These are phyloP conservation scores for Aspergillaceae sp. DNA, from an alignment of 2,329 filamentous ascomycete genomes.

Conservation along the genomic window DNA sequence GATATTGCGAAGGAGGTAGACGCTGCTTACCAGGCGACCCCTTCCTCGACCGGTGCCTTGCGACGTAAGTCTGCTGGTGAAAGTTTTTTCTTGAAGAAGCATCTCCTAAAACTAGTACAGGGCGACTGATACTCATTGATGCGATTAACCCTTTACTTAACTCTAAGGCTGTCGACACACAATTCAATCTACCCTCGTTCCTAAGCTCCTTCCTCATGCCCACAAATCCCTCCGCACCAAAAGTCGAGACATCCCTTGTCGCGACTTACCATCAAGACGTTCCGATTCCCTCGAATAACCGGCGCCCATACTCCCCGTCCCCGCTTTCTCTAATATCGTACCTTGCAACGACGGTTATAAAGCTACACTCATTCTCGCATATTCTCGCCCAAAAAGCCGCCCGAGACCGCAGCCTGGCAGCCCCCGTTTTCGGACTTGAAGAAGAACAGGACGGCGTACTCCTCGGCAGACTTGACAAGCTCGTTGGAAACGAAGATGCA, in stretches of 20 bases:
- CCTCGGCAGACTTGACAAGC: slow-evolving; percentile 48
- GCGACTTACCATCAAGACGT: slow-evolving; percentile 78
- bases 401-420: slow-evolving; percentile 61
- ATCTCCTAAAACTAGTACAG: slow-evolving; percentile 35
- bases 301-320: slow-evolving; percentile 47
- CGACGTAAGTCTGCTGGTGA: slow-evolving; percentile 18
- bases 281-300: slow-evolving; percentile 41
- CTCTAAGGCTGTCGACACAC: slow-evolving; percentile 32
- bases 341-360: slow-evolving; percentile 80
- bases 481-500: slow-evolving; percentile 28
- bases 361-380: slow-evolving; percentile 63
- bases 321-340: slow-evolving; percentile 68
- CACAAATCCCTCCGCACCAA: slow-evolving; percentile 16
- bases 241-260: slow-evolving; percentile 56
- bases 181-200: slow-evolving; percentile 56
- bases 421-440: slow-evolving; percentile 68
- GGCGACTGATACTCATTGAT: slow-evolving; percentile 70
- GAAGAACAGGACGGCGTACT: slow-evolving; percentile 73
- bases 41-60: slow-evolving; percentile 10
- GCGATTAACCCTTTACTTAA: slow-evolving; percentile 58
- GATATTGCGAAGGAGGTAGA: slow-evolving; percentile 53
- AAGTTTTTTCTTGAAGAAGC: neutral
- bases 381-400: slow-evolving; percentile 67
- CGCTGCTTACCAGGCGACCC: slow-evolving; percentile 23
- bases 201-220: slow-evolving; percentile 62